These are phyloP conservation scores for Fusarium sambucinum DNA, from an alignment of 2,329 filamentous ascomycete genomes.

Conservation along the genomic window DNA sequence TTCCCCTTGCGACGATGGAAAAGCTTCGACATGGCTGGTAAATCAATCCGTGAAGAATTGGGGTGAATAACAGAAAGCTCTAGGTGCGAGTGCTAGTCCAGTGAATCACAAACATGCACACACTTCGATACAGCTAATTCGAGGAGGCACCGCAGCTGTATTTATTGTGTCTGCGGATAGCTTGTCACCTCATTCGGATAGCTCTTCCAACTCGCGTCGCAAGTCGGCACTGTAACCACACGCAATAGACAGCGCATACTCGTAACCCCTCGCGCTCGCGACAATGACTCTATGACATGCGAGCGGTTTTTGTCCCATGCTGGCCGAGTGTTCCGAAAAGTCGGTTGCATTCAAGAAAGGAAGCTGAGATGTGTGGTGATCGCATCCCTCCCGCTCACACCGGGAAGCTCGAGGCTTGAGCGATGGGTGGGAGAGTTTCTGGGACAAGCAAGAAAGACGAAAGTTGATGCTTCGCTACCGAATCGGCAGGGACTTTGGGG, in stretches of 20 bases:
- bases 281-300: constrained; percentile 17
- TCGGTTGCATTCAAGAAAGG: background rate
- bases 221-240: background rate
- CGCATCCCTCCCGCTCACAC: constrained; percentile 8
- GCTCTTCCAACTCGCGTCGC: background rate
- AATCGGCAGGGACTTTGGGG: background rate
- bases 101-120: background rate
- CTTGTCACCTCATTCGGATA: constrained; percentile 6
- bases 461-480: constrained; percentile 12
- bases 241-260: background rate
- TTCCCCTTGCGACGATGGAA: constrained; percentile 32
- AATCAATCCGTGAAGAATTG: background rate
- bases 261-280: constrained; percentile 1
- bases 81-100: background rate
- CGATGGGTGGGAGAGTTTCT: background rate
- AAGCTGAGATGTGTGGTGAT: constrained; percentile 14
- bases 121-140: background rate
- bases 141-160: constrained; percentile 2
- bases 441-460: background rate
- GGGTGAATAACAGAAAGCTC: background rate
- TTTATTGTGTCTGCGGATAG: constrained; percentile 18
- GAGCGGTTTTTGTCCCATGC: constrained; percentile 10
- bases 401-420: background rate
- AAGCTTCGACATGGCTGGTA: constrained; percentile 19
- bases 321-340: constrained; percentile 26